Evolutionary conservation across 495 filamentous ascomycete genomes (phyloP).

Genomic region (Bacidia rubella): DNA sequence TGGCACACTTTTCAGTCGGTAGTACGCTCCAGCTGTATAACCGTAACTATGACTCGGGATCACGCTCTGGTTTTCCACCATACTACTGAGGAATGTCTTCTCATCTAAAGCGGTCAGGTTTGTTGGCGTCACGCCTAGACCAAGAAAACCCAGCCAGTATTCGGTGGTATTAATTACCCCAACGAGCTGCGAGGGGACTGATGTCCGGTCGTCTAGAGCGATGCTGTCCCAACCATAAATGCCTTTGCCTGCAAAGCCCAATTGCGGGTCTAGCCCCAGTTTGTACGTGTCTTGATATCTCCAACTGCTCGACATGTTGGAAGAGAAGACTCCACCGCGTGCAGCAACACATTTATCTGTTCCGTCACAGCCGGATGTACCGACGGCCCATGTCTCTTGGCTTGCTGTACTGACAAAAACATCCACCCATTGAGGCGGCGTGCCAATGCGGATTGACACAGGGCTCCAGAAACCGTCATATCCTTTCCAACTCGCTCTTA

Average conservation of each 20-base stretch:
- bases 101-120: constrained; percentile 11
- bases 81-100: constrained; percentile 10
- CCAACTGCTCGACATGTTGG: constrained; percentile 41
- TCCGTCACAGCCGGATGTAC: constrained; percentile 33
- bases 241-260: constrained; percentile 38
- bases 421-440: constrained; percentile 41
- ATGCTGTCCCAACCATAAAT: constrained; percentile 47
- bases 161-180: constrained; percentile 41
- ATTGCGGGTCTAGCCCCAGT: constrained; percentile 36
- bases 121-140: constrained; percentile 28
- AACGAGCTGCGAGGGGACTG: constrained; percentile 34
- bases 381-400: constrained; percentile 44
- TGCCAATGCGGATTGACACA: constrained; percentile 40
- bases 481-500: constrained; percentile 9
- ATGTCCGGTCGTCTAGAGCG: constrained; percentile 28
- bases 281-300: constrained; percentile 37
- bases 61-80: constrained; percentile 34
- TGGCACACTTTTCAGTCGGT: constrained; percentile 39
- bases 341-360: constrained; percentile 19
- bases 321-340: constrained; percentile 41
- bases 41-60: constrained; percentile 53
- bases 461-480: constrained; percentile 15
- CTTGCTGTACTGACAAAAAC: constrained; percentile 42
- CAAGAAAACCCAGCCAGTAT: constrained; percentile 45
- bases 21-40: constrained; percentile 53